phyloP scores from a whole-genome alignment of 148 eudicot species.

The Vaccinium macrocarpon region DNA sequence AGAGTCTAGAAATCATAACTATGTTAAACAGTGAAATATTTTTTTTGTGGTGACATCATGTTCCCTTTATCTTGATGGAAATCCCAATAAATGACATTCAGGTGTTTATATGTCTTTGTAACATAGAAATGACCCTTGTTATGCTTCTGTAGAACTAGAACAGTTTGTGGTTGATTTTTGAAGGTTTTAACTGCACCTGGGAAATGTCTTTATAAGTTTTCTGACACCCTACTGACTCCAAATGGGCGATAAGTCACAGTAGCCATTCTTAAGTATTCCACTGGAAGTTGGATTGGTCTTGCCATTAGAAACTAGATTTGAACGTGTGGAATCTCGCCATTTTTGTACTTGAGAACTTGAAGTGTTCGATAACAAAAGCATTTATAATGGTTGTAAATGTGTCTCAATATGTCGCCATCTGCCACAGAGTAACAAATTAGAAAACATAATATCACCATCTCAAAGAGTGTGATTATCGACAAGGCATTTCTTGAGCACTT shows the following conservation, averaged over 20 bases:
- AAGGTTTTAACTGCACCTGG: background rate
- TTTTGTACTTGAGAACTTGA: background rate
- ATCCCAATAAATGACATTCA: background rate
- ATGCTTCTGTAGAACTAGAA: background rate
- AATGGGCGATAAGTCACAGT: background rate
- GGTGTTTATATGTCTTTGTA: background rate
- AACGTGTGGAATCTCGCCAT: background rate
- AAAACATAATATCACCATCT: background rate
- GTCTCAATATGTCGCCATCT: background rate
- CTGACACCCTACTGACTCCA: background rate
- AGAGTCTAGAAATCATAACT: background rate
- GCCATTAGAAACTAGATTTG: background rate
- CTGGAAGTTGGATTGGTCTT: slow-evolving; percentile 1
- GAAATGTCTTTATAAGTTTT: background rate
- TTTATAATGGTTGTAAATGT: background rate
- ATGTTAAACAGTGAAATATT: background rate
- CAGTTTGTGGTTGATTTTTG: background rate
- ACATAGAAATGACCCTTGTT: background rate
- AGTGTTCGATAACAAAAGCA: background rate
- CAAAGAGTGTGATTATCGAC: background rate
- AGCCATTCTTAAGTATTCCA: slow-evolving; percentile 6
- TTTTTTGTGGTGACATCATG: too few relatives aligned
- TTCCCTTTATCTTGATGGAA: background rate
- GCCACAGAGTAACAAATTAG: background rate
- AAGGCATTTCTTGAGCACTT: background rate